phyloP scores from a whole-genome alignment of 2,329 filamentous ascomycete genomes.

The Tolypocladium album region DNA sequence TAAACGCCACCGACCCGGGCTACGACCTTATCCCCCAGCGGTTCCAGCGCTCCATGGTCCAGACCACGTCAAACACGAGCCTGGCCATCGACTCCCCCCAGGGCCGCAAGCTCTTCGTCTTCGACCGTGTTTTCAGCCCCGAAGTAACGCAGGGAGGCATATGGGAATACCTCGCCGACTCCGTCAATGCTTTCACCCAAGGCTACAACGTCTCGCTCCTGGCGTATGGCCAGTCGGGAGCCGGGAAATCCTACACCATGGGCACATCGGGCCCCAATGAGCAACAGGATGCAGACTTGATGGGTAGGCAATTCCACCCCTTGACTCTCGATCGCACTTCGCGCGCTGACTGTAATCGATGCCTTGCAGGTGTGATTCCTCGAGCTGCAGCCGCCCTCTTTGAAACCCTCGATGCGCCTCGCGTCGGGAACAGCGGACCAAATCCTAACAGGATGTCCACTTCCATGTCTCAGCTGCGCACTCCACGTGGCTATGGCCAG shows the following conservation, averaged over 20 bases:
- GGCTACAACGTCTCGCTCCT: conserved; percentile 98
- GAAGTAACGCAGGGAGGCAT: conserved; percentile 78
- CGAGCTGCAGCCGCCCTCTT: conserved; percentile 81
- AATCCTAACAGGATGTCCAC: conserved; percentile 36
- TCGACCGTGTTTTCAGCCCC: conserved; percentile 86
- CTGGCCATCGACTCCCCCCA: conserved; percentile 84
- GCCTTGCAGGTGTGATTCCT: conserved; percentile 71
- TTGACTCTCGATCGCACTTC: background rate
- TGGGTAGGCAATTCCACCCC: conserved; percentile 48
- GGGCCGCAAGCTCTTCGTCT: conserved; percentile 90
- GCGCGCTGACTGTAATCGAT: background rate
- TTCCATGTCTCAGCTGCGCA: conserved; percentile 67
- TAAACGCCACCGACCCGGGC: conserved; percentile 75
- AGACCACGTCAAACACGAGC: conserved; percentile 76
- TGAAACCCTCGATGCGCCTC: conserved; percentile 62
- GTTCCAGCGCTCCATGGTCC: conserved; percentile 87
- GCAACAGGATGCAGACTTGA: conserved; percentile 56
- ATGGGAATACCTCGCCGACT: conserved; percentile 90
- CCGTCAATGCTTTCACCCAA: conserved; percentile 79
- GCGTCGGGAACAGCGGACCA: conserved; percentile 34
- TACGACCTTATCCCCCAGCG: conserved; percentile 92
- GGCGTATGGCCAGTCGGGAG: conserved; percentile 94
- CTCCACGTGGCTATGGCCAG: conserved; percentile 59
- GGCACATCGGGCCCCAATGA: conserved; percentile 82
- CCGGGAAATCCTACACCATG: conserved; percentile 98